Evolutionary conservation across 2,329 filamentous ascomycete genomes (phyloP).

Genomic region (Monascus ruber): DNA sequence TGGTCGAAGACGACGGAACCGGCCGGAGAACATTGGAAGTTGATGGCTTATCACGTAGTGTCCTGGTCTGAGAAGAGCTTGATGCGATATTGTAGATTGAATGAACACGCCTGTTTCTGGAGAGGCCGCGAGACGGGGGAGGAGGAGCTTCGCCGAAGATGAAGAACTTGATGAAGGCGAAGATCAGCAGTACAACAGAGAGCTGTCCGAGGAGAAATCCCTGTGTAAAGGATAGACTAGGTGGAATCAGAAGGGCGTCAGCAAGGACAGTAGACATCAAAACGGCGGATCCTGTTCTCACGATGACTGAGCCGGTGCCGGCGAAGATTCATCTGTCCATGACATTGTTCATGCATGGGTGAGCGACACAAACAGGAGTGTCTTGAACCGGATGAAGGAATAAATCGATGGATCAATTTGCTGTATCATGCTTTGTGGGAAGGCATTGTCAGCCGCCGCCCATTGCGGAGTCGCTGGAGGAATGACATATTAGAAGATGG

Average conservation of each 20-base stretch:
- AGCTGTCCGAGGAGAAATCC: slow-evolving; percentile 88
- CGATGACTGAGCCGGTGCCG: slow-evolving; percentile 30
- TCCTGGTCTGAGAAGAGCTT: slow-evolving; percentile 33
- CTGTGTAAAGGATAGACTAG: slow-evolving; percentile 79
- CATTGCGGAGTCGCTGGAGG: too few relatives aligned
- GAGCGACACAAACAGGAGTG: too few relatives aligned
- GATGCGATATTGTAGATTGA: slow-evolving; percentile 40
- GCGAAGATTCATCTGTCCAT: slow-evolving; percentile 16
- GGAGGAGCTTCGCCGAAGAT: slow-evolving; percentile 93
- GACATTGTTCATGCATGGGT: neutral
- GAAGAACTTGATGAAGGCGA: slow-evolving; percentile 98
- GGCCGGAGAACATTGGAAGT: slow-evolving; percentile 62
- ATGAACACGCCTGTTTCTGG: slow-evolving; percentile 64
- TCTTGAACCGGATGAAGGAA: too few relatives aligned
- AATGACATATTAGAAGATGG: too few relatives aligned
- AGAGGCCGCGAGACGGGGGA: slow-evolving; percentile 64
- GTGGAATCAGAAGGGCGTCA: slow-evolving; percentile 1
- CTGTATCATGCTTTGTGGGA: too few relatives aligned
- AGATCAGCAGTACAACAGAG: slow-evolving; percentile 79
- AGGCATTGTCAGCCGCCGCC: too few relatives aligned
- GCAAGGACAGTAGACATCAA: neutral
- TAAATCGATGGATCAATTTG: too few relatives aligned
- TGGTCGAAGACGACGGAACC: slow-evolving; percentile 70
- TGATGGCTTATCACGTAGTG: slow-evolving; percentile 34
- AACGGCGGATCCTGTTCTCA: slow-evolving; percentile 14